These are phyloP conservation scores for Fusarium aywerte DNA, from an alignment of 2,329 filamentous ascomycete genomes.

Conservation along the genomic window DNA sequence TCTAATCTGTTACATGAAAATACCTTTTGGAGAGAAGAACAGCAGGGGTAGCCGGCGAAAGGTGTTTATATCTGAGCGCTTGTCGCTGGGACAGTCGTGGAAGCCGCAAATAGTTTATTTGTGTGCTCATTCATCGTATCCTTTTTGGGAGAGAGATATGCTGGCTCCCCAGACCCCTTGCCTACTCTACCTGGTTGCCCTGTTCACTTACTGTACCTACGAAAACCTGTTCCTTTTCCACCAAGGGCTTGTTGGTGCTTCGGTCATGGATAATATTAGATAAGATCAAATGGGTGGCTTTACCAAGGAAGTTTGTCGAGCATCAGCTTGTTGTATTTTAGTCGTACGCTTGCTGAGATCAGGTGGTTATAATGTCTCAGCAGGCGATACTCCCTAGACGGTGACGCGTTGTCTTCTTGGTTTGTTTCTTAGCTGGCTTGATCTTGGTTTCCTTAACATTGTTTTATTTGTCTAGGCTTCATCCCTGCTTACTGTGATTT, in stretches of 20 bases:
- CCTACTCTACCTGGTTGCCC: conserved; percentile 36
- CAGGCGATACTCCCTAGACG: conserved; percentile 46
- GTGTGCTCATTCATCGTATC: conserved; percentile 47
- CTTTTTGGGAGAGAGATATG: conserved; percentile 40
- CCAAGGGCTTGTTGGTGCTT: conserved; percentile 48
- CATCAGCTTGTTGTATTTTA: conserved; percentile 56
- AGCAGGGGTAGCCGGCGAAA: conserved; percentile 36
- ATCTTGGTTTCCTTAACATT: conserved; percentile 50
- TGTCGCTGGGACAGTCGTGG: conserved; percentile 30
- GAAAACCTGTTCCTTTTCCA: conserved; percentile 43
- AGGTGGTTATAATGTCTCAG: conserved; percentile 49
- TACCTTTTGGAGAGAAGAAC: conserved; percentile 38
- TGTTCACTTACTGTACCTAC: conserved; percentile 43
- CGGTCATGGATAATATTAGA: conserved; percentile 49
- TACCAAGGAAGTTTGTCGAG: conserved; percentile 44
- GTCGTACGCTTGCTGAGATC: conserved; percentile 50
- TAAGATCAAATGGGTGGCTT: conserved; percentile 50
- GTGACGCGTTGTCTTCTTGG: conserved; percentile 49
- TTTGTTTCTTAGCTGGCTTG: conserved; percentile 54
- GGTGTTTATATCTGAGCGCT: conserved; percentile 29
- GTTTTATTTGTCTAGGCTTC: conserved; percentile 43
- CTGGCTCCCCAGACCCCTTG: conserved; percentile 14
- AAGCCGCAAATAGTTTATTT: conserved; percentile 39
- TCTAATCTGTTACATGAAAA: conserved; percentile 31
- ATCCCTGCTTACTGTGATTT: not conserved